Percentiles rank a stretch among this genome's conserved stretches.
Conservation (phyloP, 1,284 basidiomycete genomes). For the Moniliella sp. region DNA sequence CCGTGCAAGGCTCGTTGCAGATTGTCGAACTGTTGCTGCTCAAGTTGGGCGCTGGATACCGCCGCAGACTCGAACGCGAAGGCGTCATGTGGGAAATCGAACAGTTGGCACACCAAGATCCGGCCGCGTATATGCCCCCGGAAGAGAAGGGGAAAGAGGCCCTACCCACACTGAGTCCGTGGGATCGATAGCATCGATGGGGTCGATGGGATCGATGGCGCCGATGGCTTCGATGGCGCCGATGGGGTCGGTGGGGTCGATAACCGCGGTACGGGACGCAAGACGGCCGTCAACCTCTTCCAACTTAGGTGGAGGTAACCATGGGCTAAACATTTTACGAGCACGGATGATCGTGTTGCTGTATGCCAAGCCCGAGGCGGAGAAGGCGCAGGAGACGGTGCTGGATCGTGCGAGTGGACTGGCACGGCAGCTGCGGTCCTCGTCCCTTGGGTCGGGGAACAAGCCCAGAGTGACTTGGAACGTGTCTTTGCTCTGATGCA, state of each 20-base stretch:
- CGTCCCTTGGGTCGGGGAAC: background rate
- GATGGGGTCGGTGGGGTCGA: too few relatives aligned
- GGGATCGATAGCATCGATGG: too few relatives aligned
- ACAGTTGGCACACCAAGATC: constrained; percentile 11
- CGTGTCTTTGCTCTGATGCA: background rate
- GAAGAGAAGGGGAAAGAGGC: too few relatives aligned
- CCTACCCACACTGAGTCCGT: too few relatives aligned
- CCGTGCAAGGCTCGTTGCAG: constrained; percentile 22
- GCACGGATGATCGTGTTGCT: constrained; percentile 17
- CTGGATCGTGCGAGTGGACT: background rate
- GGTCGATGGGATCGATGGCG: too few relatives aligned
- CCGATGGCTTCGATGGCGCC: background rate
- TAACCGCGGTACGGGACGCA: too few relatives aligned
- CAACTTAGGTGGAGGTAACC: constrained; percentile 7
- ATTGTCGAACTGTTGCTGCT: constrained; percentile 26
- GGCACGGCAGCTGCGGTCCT: background rate
- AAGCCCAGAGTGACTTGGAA: too few relatives aligned
- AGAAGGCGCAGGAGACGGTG: background rate
- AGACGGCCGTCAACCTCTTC: too few relatives aligned
- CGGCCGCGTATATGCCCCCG: background rate
- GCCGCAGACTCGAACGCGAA: constrained; percentile 16
- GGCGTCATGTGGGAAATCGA: constrained; percentile 30
- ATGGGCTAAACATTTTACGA: constrained; percentile 24
- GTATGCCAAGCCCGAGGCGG: too few relatives aligned
- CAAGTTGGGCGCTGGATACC: constrained; percentile 21